These are phyloP conservation scores for Aspergillus spinulosporus DNA, from an alignment of 2,329 filamentous ascomycete species.

Conservation along the genomic window DNA sequence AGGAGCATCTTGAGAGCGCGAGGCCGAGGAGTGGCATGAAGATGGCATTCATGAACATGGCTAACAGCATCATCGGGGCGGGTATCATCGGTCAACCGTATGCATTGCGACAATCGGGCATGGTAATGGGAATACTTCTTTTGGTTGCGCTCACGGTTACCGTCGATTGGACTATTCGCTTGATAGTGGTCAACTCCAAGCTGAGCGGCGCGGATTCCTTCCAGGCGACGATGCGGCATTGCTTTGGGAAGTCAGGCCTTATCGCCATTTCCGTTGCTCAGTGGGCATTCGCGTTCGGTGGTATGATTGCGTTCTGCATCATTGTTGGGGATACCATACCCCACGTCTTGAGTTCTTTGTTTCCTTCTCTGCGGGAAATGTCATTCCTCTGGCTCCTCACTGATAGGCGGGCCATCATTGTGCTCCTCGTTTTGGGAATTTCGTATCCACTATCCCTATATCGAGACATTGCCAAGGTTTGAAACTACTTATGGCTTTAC, in stretches of 20 bases:
- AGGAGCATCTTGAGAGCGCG: conserved; percentile 60
- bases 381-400: conserved; percentile 80
- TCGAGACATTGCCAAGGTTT: conserved; percentile 92
- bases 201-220: conserved; percentile 91
- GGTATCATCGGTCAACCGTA: conserved; percentile 85
- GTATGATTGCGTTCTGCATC: conserved; percentile 97
- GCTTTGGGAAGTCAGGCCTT: conserved; percentile 83
- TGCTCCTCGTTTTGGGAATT: conserved; percentile 80
- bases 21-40: conserved; percentile 82
- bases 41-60: conserved; percentile 99
- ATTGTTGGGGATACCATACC: conserved; percentile 97
- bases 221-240: conserved; percentile 92
- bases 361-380: conserved; percentile 70
- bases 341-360: conserved; percentile 79
- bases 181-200: conserved; percentile 98
- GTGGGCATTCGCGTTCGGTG: conserved; percentile 98
- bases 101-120: conserved; percentile 88
- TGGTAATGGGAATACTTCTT: conserved; percentile 75
- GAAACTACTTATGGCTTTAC: conserved; percentile 21
- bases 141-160: conserved; percentile 77
- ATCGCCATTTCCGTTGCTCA: conserved; percentile 90
- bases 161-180: conserved; percentile 95
- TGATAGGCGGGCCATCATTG: conserved; percentile 78
- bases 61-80: conserved; percentile 89
- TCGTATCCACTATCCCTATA: conserved; percentile 93